Base-by-base conservation (phyloP, 768 basidiomycete genomes). In the Mrakia gelida region DNA sequence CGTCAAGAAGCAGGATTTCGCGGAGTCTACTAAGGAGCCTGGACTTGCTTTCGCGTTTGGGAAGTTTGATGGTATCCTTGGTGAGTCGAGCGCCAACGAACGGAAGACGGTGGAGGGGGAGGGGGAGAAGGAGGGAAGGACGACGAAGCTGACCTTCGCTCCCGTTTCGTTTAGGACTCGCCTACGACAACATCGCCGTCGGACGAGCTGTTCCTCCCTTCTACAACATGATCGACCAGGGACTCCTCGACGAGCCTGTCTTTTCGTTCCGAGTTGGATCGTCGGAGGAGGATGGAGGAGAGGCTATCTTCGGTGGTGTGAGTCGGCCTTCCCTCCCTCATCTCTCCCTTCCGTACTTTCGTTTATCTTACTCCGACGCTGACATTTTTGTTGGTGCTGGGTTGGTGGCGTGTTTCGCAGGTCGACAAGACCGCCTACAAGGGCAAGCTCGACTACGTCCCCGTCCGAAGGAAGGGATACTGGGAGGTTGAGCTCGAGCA, bases 1-100 rank as follows among this genome's bases (percentile, higher is more conserved):
- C 38, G 88, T 99, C 84, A 87, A 86, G 81, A 79, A 85, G 18
- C 92, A 93, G 83, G 91, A 94, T 82, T 99, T 99, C 81, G 96
- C 95, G 15, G 97, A 98, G 86, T 94, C 95, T 2, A 91, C 90
- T 78, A 93, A 94, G 85, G 96, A 98, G 83, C 97, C 97, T 30
- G 97, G 97, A 65, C 90, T 99, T 71, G 91, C 95, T 8, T 99
- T 99, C 83, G 96, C 97, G 38, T 98, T 96, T 80, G 94, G 94
- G 83, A 95, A 94, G 86, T 96, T 96, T 81, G 95, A 98, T 83
- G 96, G 95, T 75, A 95, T 98, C 80, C 86, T 96, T 49, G 97
- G 77, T 75, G 41, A 54, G 72, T 73, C 23, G 38, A 38, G 3
- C 38, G 8, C 38, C 38, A n/a, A n/a, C n/a, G n/a, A n/a, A n/a